Base-by-base conservation (phyloP, 495 filamentous ascomycete species). In the Penicillium alfredii region DNA sequence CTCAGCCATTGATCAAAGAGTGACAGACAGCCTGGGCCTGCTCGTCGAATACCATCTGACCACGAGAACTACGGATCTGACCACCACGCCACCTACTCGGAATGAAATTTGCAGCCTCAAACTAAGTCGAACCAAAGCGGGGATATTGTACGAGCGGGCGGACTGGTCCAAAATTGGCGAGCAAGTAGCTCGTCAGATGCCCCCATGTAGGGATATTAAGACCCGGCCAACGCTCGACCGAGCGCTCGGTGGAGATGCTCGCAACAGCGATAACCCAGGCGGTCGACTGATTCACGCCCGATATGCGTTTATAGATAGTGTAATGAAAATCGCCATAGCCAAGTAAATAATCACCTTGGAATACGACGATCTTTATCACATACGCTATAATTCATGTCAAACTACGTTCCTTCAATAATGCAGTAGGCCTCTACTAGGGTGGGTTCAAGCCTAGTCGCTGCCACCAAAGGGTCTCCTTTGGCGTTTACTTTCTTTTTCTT, bases 101-200 rank as follows among this genome's bases (percentile, higher is more conserved):
- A 56, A 38, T 56, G 40, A 49, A 38, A 30, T 20, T 31, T 60
- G 1, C 24, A 33, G 22, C 1, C 39, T 22, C 16, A 38, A 18
- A 17, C 31, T 15, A 40, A 22, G 6, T 25, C 26, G 21, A 42
- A 25, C 14, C 2, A 52, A 54, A 26, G 6, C 27, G 8, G 49
- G 20, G 30, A 49, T 39, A 27, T 47, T 34, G n/a, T 55, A 57
- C 14, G 40, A 52, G n/a, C 44, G 49, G 6, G 52, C 44, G 4
- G 38, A 60, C 16, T 60, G 35, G 53, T 2, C 3, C 8, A 47
- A 42, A 29, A 48, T 56, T 12, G 40, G 45, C 15, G 10, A 38
- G n/a, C 33, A 44, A n/a, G 30, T 53, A 22, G 27, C 15, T 2
- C 33, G 8, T 7, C 18, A 31, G 15, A 26, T 51, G 23, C 24